phyloP scores from a whole-genome alignment of 257 asterid genomes.

The Apocynum venetum region DNA sequence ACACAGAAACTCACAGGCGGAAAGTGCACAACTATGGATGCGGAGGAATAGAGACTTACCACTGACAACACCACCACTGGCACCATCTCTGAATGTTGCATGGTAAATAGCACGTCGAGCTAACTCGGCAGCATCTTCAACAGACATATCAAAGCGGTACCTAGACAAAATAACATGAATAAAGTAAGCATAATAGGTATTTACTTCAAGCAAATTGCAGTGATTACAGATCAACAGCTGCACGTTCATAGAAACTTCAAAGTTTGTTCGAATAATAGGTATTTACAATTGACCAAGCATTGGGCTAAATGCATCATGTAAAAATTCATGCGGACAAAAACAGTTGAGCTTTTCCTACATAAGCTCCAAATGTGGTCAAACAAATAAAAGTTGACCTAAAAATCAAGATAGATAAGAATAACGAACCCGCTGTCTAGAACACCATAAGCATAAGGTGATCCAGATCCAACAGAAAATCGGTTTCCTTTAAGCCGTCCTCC shows the following conservation, averaged over 20 bases:
- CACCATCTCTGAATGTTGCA: slow-evolving; percentile 91
- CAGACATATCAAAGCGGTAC: slow-evolving; percentile 60
- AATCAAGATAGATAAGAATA: slow-evolving; percentile 12
- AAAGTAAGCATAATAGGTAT: neutral
- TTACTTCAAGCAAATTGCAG: neutral
- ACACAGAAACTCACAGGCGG: slow-evolving; percentile 8
- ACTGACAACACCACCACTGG: slow-evolving; percentile 86
- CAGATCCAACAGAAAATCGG: slow-evolving; percentile 95
- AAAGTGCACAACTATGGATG: neutral
- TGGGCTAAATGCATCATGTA: neutral
- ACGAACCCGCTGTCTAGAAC: slow-evolving; percentile 85
- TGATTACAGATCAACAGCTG: neutral
- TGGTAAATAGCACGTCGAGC: slow-evolving; percentile 86
- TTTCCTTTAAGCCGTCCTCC: slow-evolving; percentile 97
- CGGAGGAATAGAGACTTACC: slow-evolving; percentile 31
- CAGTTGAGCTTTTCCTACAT: neutral
- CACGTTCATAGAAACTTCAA: neutral
- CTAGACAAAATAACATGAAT: slow-evolving; percentile 25
- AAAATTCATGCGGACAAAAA: neutral
- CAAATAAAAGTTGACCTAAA: neutral
- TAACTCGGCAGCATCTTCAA: slow-evolving; percentile 82
- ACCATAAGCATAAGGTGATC: slow-evolving; percentile 99
- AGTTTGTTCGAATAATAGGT: neutral
- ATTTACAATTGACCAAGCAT: neutral
- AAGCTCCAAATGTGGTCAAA: neutral